Evolutionary conservation across 2,329 filamentous ascomycete genomes (phyloP).

Genomic region (Plenodomus lindquistii): DNA sequence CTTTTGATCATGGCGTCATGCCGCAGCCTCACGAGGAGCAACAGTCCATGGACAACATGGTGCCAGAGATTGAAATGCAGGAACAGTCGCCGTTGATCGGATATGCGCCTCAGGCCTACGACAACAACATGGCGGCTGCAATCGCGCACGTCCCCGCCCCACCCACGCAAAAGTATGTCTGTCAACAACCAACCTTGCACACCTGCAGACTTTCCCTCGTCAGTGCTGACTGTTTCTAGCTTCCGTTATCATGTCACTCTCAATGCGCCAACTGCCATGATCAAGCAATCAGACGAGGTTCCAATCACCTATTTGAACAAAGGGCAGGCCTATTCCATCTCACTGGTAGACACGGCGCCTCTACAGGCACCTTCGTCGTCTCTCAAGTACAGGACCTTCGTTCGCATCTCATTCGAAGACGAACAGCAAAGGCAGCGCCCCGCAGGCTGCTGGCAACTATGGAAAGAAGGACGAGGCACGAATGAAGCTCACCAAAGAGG

Average conservation of each 20-base stretch:
- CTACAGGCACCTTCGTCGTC: constrained; percentile 59
- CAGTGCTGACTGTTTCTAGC: constrained; percentile 46
- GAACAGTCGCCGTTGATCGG: constrained; percentile 63
- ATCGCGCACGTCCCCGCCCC: constrained; percentile 37
- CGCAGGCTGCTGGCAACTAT: constrained; percentile 82
- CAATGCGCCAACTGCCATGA: constrained; percentile 95
- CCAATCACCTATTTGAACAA: constrained; percentile 99
- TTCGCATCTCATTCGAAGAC: constrained; percentile 97
- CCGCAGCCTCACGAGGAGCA: constrained; percentile 68
- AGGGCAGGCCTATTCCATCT: constrained; percentile 88
- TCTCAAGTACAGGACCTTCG: constrained; percentile 81
- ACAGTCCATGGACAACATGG: constrained; percentile 59
- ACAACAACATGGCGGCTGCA: constrained; percentile 53
- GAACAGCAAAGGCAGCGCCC: constrained; percentile 88
- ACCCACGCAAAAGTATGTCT: constrained; percentile 53
- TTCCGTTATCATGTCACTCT: constrained; percentile 90
- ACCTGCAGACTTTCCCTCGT: background rate
- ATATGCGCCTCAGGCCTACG: constrained; percentile 56
- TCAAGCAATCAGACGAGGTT: constrained; percentile 85
- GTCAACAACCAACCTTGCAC: background rate
- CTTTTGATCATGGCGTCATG: constrained; percentile 71
- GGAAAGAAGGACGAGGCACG: constrained; percentile 95
- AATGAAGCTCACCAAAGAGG: constrained; percentile 94
- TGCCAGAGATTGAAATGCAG: constrained; percentile 62
- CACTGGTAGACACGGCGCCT: constrained; percentile 76